These are phyloP conservation scores for Colletotrichum aenigma DNA, from an alignment of 2,329 filamentous ascomycete genomes.

Conservation along the genomic window DNA sequence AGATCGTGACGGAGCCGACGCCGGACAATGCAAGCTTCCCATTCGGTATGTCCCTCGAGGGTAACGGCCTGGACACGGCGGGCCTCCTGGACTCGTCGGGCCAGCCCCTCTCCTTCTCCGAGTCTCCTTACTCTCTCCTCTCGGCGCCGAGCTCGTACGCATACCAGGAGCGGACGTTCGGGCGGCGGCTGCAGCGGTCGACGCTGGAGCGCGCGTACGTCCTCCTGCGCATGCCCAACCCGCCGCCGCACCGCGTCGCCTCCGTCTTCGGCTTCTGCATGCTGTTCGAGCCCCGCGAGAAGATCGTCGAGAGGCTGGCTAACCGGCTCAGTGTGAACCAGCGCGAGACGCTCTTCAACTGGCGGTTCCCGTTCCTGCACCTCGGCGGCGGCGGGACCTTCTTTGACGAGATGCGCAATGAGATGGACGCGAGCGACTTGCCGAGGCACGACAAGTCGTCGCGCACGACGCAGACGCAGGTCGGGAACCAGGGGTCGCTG, in stretches of 20 bases:
- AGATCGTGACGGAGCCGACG: constrained; percentile 56
- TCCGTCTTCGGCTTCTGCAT: constrained; percentile 74
- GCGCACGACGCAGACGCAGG: neutral
- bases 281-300: constrained; percentile 58
- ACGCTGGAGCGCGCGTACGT: constrained; percentile 66
- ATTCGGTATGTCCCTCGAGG: constrained; percentile 36
- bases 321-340: constrained; percentile 32
- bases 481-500: constrained; percentile 40
- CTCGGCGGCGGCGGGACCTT: constrained; percentile 73
- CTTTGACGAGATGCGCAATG: constrained; percentile 39
- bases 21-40: constrained; percentile 59
- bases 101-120: neutral
- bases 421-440: neutral
- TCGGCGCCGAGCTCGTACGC: constrained; percentile 59
- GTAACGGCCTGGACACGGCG: neutral
- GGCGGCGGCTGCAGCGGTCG: constrained; percentile 70
- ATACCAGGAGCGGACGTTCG: constrained; percentile 70
- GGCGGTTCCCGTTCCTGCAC: constrained; percentile 65
- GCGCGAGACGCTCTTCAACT: constrained; percentile 57
- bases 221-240: constrained; percentile 56
- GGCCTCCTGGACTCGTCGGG: neutral
- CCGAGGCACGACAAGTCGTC: neutral
- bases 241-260: constrained; percentile 52
- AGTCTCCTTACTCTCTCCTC: constrained; percentile 37
- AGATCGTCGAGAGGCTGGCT: constrained; percentile 47